A percentile compares a stretch with the other conserved stretches of the same genome.
These are phyloP conservation scores for Juglanconis sp. DNA, from an alignment of 2,329 filamentous ascomycete species.

Conservation along the genomic window DNA sequence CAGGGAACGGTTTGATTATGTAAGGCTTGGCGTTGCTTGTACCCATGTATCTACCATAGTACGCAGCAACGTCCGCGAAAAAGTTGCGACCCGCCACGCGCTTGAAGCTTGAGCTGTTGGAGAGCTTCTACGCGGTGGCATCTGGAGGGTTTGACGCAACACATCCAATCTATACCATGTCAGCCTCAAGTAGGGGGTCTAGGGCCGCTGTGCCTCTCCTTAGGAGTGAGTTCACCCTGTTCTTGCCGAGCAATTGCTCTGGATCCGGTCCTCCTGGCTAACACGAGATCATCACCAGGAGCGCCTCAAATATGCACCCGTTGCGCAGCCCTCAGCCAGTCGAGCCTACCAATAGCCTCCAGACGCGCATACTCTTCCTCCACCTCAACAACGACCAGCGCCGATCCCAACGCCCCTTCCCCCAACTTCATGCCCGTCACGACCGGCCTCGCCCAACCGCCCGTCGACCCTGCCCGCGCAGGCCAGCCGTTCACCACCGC, in stretches of 20 bases:
- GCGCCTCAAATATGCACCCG: constrained; percentile 29
- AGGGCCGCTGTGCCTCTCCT: constrained; percentile 47
- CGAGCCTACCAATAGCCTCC: constrained; percentile 20
- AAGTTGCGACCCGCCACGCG: constrained; percentile 13
- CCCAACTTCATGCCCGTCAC: constrained; percentile 24
- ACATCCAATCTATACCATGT: constrained; percentile 39
- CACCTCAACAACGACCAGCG: constrained; percentile 22
- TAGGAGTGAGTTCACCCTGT: constrained; percentile 37
- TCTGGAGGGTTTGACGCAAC: constrained; percentile 9
- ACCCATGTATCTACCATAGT: constrained; percentile 10
- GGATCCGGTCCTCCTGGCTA: constrained; percentile 25
- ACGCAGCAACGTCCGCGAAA: constrained; percentile 8
- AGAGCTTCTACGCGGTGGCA: constrained; percentile 15
- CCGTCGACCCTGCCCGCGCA: constrained; percentile 24
- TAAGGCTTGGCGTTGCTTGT: neutral
- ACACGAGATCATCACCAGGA: constrained; percentile 21
- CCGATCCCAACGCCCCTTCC: constrained; percentile 24
- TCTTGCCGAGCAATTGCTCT: neutral
- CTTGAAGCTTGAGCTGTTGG: constrained; percentile 7
- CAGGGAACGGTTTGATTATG: neutral
- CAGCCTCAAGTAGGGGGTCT: constrained; percentile 55
- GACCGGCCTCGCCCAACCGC: constrained; percentile 22
- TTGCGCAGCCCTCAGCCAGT: constrained; percentile 33
- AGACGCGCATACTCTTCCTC: constrained; percentile 33
- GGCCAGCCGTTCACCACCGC: constrained; percentile 20